Conservation (phyloP, 1,284 basidiomycete species). For the Ustilago nuda region DNA sequence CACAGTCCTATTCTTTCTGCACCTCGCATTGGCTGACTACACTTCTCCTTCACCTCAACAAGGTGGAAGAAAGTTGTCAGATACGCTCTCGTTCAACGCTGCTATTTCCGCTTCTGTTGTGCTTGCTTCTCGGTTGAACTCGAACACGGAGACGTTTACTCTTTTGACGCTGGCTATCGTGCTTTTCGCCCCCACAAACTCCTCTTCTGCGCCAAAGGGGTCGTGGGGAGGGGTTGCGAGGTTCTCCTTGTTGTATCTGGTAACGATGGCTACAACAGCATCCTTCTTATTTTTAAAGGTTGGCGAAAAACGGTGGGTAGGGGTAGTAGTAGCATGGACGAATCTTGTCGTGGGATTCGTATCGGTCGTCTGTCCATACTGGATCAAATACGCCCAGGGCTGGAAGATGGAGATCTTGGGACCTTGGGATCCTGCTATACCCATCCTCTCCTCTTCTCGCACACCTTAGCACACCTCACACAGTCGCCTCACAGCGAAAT, state of each 20-base stretch:
- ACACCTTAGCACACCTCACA: neutral
- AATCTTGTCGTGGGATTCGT: slow-evolving; percentile 36
- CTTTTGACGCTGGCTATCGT: slow-evolving; percentile 82
- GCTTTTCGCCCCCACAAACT: slow-evolving; percentile 45
- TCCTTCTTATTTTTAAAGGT: neutral
- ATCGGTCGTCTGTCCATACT: slow-evolving; percentile 48
- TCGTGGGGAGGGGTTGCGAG: neutral
- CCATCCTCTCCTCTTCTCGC: slow-evolving; percentile 11
- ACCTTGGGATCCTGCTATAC: slow-evolving; percentile 59
- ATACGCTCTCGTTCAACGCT: slow-evolving; percentile 90
- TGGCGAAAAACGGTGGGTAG: neutral
- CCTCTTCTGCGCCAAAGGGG: too few relatives aligned
- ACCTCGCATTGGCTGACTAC: slow-evolving; percentile 79
- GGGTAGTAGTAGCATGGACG: slow-evolving; percentile 11
- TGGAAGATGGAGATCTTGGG: slow-evolving; percentile 61
- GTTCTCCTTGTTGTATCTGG: slow-evolving; percentile 5
- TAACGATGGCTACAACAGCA: slow-evolving; percentile 2
- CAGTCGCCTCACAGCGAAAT: neutral
- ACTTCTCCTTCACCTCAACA: slow-evolving; percentile 5
- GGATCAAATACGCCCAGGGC: slow-evolving; percentile 55
- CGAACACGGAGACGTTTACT: slow-evolving; percentile 88
- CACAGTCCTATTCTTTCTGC: slow-evolving; percentile 76
- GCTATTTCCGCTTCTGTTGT: slow-evolving; percentile 94
- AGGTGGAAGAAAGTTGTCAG: slow-evolving; percentile 24
- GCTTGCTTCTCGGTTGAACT: slow-evolving; percentile 85